phyloP scores from a whole-genome alignment of 306 rosid genomes.

The Quercus mongolica region DNA sequence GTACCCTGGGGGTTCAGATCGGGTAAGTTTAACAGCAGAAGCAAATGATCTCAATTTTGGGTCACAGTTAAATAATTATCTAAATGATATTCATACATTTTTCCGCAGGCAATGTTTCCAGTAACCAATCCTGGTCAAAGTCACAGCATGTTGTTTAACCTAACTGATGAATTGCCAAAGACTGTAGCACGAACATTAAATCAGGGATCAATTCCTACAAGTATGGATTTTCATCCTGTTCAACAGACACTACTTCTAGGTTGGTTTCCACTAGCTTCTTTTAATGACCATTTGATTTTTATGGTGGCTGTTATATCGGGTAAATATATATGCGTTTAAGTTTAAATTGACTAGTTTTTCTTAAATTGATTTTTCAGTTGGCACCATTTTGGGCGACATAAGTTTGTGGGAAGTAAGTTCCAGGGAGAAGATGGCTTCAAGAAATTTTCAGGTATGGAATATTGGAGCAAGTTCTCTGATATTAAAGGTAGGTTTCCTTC shows the following conservation, averaged over 20 bases:
- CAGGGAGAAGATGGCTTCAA: slow-evolving; percentile 10
- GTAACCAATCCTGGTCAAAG: neutral
- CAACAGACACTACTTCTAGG: slow-evolving; percentile 25
- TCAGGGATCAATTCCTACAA: slow-evolving; percentile 9
- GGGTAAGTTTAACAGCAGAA: slow-evolving; percentile 13
- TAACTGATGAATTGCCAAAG: slow-evolving; percentile 23
- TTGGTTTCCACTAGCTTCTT: neutral
- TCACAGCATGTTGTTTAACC: neutral
- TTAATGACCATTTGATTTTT: neutral
- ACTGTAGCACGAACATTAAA: slow-evolving; percentile 10
- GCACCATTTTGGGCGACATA: slow-evolving; percentile 19
- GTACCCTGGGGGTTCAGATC: neutral
- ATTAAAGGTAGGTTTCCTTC: slow-evolving; percentile 9
- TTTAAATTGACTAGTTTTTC: neutral
- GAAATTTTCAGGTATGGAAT: slow-evolving; percentile 29
- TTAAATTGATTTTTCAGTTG: slow-evolving; percentile 14
- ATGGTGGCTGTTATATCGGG: neutral
- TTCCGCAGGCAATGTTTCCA: neutral
- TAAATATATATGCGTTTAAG: neutral
- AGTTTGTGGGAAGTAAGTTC: slow-evolving; percentile 24
- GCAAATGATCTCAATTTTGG: neutral
- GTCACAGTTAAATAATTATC: neutral
- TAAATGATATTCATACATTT: neutral
- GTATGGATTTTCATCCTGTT: slow-evolving; percentile 30
- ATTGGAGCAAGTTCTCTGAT: slow-evolving; percentile 14